Percentiles rank a stretch among this genome's conserved stretches.
Conservation (phyloP, 345 rosid genomes). For the Trapa incisa region DNA sequence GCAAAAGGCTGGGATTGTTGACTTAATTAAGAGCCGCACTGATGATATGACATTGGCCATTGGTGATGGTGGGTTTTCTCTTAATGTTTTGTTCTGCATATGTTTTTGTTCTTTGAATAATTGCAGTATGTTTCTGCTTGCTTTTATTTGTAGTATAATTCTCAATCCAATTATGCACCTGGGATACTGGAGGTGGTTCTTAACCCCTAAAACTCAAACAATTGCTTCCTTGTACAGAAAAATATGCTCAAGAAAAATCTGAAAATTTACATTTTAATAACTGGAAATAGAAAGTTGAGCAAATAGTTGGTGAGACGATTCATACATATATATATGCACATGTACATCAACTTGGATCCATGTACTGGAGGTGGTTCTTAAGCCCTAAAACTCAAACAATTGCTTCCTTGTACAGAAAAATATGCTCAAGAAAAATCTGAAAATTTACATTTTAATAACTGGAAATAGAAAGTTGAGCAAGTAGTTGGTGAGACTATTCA, state of each 20-base stretch:
- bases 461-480: not conserved
- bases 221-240: not conserved
- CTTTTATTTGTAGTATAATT: not conserved
- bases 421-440: not conserved
- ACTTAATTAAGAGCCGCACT: conserved; percentile 61
- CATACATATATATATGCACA: too few relatives aligned
- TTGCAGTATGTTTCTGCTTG: conserved; percentile 1
- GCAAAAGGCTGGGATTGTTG: conserved; percentile 80
- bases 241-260: not conserved
- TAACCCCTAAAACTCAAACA: not conserved
- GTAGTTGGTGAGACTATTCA: too few relatives aligned
- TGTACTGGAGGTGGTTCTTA: not conserved
- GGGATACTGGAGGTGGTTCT: not conserved
- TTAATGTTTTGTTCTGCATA: not conserved
- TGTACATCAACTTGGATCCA: too few relatives aligned
- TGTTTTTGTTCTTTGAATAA: not conserved
- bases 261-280: not conserved
- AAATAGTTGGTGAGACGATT: too few relatives aligned
- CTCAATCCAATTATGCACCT: not conserved
- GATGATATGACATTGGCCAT: conserved; percentile 81
- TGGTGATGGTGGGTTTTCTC: conserved; percentile 58
- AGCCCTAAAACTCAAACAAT: not conserved
- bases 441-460: not conserved
- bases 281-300: not conserved
- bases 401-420: not conserved